phyloP scores from a whole-genome alignment of 2,329 filamentous ascomycete species.

The Sporothrix luriei region DNA sequence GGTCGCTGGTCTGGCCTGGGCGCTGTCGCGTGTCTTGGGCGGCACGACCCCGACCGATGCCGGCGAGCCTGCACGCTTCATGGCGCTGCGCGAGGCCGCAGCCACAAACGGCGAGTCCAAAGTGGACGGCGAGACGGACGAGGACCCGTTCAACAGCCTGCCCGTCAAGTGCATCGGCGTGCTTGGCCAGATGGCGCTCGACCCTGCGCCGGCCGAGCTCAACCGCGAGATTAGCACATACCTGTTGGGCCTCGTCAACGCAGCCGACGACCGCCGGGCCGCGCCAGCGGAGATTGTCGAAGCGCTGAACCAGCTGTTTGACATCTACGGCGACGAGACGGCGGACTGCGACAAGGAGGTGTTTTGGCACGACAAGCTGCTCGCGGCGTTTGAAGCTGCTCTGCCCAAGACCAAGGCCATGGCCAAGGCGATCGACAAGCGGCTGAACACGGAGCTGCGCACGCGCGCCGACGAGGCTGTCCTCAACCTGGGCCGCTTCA shows the following conservation, averaged over 20 bases:
- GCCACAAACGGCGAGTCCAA: conserved; percentile 43
- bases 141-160: conserved; percentile 61
- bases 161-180: conserved; percentile 69
- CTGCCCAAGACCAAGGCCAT: conserved; percentile 58
- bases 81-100: conserved; percentile 56
- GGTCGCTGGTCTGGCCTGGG: conserved; percentile 67
- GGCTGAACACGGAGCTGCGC: conserved; percentile 58
- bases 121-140: conserved; percentile 38
- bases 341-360: conserved; percentile 62
- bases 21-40: conserved; percentile 59
- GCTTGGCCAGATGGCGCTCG: conserved; percentile 63
- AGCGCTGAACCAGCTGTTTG: conserved; percentile 67
- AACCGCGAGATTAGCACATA: conserved; percentile 68
- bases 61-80: conserved; percentile 64
- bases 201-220: conserved; percentile 55
- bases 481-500: conserved; percentile 63
- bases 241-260: conserved; percentile 56
- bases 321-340: conserved; percentile 66
- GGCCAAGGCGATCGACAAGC: conserved; percentile 64
- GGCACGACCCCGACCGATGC: conserved; percentile 52
- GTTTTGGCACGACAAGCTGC: conserved; percentile 65
- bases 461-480: conserved; percentile 62
- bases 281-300: conserved; percentile 60
- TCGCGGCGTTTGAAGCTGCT: conserved; percentile 59
- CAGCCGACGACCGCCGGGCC: conserved; percentile 55